Evolutionary conservation across 257 asterid genomes (phyloP), one percentile per base, ranked within the genome.

Genomic region (Lantana camara): DNA sequence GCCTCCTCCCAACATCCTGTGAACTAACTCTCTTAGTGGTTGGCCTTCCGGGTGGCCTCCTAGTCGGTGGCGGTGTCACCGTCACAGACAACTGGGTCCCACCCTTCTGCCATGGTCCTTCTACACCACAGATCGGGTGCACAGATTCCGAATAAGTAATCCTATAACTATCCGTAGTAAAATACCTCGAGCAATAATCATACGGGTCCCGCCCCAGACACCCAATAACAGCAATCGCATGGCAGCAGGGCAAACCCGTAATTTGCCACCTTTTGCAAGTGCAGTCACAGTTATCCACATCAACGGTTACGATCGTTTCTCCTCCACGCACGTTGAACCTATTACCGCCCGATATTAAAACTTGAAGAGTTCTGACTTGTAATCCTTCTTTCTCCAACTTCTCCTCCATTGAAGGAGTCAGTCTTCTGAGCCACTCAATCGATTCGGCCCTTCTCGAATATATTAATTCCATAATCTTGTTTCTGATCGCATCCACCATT

Each of bases 21-120:
- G 85, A 74, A 54, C 94, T 85, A 20, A 64, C 77, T 57, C 82
- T 83, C 85, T 86, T 90, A 2, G 86, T 84, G 19, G 93, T 78
- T 19, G 97, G 99, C 55, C 99, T 66, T 3, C 97, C 97, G 0
- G 99, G 99, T 13, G 97, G 99, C 9, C 99, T 85, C 15, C 96
- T 88, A 20, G 97, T 90, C 2, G 97, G 97, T 35, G 98, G 98
- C 8, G 98, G 98, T 7, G 82, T 90, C 35, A 91, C 96, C 20
- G 87, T 80, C 71, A 85, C 85, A 3, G 72, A 73, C 71, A 69
- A 55, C 79, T 73, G 77, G 61, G 88, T 74, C 29, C 49, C 46
- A 4, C 60, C 85, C 71, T 74, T 84, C 63, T 70, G 77, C 71
- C 63, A 70, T 2, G 75, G 65, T 37, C 75, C 85, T 52, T 86